phyloP scores from a whole-genome alignment of 176 grass and related monocot species.

The Rhynchospora pubera region DNA sequence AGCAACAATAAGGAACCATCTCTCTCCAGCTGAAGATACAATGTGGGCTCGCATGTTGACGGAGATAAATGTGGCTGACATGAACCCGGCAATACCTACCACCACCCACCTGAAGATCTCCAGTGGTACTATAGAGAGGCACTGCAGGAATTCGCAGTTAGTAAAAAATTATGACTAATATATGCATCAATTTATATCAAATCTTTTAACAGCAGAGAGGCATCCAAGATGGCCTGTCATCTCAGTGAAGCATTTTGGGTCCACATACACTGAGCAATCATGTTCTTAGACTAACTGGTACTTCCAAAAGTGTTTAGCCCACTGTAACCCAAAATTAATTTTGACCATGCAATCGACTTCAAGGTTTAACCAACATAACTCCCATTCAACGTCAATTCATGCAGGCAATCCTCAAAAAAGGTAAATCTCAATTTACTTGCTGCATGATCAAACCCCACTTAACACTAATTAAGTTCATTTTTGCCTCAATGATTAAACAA shows the following conservation, averaged over 20 bases:
- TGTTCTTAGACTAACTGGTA: too few species aligned
- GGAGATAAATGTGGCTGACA: conserved; percentile 94
- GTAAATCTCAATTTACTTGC: neutral
- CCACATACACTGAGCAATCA: too few species aligned
- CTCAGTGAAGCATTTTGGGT: neutral
- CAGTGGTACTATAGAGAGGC: conserved; percentile 81
- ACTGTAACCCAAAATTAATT: neutral
- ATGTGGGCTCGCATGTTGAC: conserved; percentile 89
- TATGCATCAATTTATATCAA: neutral
- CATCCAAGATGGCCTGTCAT: neutral
- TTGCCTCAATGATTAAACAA: too few species aligned
- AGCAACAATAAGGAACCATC: conserved; percentile 82
- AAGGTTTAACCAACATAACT: neutral
- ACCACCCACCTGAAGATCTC: conserved; percentile 99
- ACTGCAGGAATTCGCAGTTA: conserved; percentile 28
- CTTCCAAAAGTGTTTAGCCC: too few species aligned
- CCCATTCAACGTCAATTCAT: neutral
- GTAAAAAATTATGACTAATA: neutral
- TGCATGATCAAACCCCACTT: neutral
- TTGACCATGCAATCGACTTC: too few species aligned
- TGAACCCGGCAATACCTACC: conserved; percentile 73
- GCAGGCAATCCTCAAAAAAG: neutral
- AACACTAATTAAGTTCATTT: too few species aligned
- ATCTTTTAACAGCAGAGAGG: neutral
- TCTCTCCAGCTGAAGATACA: conserved; percentile 63